phyloP scores from a whole-genome alignment of 345 rosid species.

The Mangifera indica region DNA sequence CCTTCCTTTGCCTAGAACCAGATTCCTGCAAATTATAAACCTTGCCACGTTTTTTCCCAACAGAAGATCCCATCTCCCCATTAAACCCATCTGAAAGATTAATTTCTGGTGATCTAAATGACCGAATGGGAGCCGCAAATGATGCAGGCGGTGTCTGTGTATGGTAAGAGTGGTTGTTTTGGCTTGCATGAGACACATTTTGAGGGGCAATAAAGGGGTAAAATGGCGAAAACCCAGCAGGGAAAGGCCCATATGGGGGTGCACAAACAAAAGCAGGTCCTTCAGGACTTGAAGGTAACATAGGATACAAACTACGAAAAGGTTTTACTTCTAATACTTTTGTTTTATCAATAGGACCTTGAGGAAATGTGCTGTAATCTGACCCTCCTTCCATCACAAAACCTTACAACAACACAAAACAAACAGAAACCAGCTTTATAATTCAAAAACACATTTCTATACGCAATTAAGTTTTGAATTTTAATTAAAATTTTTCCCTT shows the following conservation, averaged over 20 bases:
- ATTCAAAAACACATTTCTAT: no score
- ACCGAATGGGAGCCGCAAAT: constrained; percentile 49
- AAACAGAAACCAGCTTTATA: background rate
- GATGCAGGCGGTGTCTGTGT: constrained; percentile 31
- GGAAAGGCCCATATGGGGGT: constrained; percentile 57
- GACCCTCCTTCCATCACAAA: constrained; percentile 48
- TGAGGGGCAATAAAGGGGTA: constrained; percentile 49
- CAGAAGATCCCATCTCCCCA: constrained; percentile 12
- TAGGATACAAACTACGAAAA: constrained; percentile 61
- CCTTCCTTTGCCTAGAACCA: constrained; percentile 12
- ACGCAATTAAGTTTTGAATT: no score
- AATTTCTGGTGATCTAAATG: constrained; percentile 37
- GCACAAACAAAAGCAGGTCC: constrained; percentile 48
- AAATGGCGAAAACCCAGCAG: constrained; percentile 66
- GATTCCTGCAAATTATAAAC: background rate
- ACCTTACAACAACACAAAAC: background rate
- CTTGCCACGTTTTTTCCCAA: background rate
- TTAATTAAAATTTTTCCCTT: no score
- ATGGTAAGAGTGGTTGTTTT: constrained; percentile 19
- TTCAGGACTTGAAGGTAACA: constrained; percentile 45
- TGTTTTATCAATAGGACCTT: constrained; percentile 47
- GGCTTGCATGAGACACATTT: constrained; percentile 43
- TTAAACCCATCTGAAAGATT: constrained; percentile 27
- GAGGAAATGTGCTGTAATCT: constrained; percentile 26
- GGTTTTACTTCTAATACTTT: constrained; percentile 80